Evolutionary conservation across 2,329 filamentous ascomycete species (phyloP), one percentile per base, ranked within the genome.

Genomic region (Cordyceps javanica): DNA sequence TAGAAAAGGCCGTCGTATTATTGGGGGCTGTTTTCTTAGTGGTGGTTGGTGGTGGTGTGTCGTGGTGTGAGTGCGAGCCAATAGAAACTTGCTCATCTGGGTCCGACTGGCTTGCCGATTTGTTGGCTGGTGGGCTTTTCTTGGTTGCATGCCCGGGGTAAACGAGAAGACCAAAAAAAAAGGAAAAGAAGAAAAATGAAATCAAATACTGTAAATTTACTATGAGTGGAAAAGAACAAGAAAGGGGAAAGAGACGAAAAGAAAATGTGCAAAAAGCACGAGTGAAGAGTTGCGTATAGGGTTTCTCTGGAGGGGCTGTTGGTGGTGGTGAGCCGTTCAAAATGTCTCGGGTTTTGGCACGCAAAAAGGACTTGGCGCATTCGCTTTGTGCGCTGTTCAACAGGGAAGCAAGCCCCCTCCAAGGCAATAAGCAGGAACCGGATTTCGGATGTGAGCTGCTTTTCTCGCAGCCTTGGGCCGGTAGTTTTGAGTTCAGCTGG

Each of bases 1-100:
- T 30, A 30, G n/a, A 8, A 21, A 16, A n/a, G 8, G 36, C 14
- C 36, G 36, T n/a, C n/a, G 5, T 19, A 5, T 14, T 14, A 49
- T 23, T 11, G 9, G 26, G 45, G 2, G 16, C 26, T n/a, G n/a
- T 25, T 48, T 32, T 44, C 11, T 23, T 14, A 9, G 48, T 51
- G 8, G 49, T 32, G 34, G 21, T 5, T 39, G 28, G 6, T 23
- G 19, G 6, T 28, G 38, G 44, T 32, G 34, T 38, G 51, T 44
- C 41, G 53, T 48, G 53, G 42, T 48, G 53, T 46, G 53, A 16
- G 41, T 13, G 21, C 16, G 52, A 60, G 64, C 72, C 72, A 73
- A 74, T 74, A 61, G 66, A 73, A 74, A 74, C 72, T 72, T 74
- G 72, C 72, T 74, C 72, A 62, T 50, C 62, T 55, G 58, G 53